phyloP scores from a whole-genome alignment of 306 rosid species.

The Medicago arabica region DNA sequence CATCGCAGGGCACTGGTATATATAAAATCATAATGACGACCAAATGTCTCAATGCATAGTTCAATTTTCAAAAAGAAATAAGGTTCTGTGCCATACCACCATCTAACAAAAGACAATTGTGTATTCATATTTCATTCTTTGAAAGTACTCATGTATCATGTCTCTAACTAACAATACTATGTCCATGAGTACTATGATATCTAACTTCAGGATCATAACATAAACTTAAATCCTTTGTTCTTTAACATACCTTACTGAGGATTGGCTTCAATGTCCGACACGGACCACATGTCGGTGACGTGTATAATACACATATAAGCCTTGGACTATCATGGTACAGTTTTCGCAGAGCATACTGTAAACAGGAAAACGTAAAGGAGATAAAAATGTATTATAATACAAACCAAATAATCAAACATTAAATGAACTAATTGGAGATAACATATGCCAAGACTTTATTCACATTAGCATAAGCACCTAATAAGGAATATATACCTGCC shows the following conservation, averaged over 20 bases:
- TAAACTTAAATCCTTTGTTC: neutral
- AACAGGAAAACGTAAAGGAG: constrained; percentile 20
- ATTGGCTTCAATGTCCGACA: constrained; percentile 97
- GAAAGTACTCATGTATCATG: no score
- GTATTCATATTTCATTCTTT: no score
- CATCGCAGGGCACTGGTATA: no score
- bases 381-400: constrained; percentile 17
- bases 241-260: constrained; percentile 78
- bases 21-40: no score
- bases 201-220: constrained; percentile 30
- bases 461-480: constrained; percentile 28
- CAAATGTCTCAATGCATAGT: no score
- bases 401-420: constrained; percentile 27
- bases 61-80: no score
- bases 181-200: constrained; percentile 16
- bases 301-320: constrained; percentile 87
- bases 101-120: no score
- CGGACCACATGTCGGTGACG: constrained; percentile 92
- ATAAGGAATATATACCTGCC: constrained; percentile 63
- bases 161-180: neutral
- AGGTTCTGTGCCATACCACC: no score
- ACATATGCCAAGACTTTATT: constrained; percentile 26
- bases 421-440: constrained; percentile 12
- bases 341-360: constrained; percentile 92
- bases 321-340: constrained; percentile 96